Evolutionary conservation across 1,139 yeast species (phyloP).

Genomic region (Arxiozyma telluris): DNA sequence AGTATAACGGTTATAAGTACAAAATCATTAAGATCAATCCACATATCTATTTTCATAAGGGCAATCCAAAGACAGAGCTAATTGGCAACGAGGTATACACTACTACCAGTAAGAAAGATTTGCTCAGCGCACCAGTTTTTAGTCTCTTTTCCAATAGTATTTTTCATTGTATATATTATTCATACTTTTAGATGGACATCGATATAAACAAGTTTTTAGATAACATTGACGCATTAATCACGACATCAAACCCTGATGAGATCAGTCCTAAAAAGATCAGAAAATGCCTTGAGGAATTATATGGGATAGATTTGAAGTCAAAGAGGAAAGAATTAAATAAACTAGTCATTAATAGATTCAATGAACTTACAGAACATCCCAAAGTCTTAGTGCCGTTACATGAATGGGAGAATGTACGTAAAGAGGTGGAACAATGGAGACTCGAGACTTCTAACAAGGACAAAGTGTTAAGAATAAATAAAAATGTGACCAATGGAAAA

Average conservation of each 20-base stretch:
- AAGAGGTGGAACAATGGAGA: slow-evolving; percentile 7
- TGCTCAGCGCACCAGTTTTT: neutral
- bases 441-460: slow-evolving; percentile 7
- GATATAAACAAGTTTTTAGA: slow-evolving; percentile 39
- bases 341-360: slow-evolving; percentile 52
- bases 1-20: neutral
- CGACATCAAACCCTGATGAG: slow-evolving; percentile 64
- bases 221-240: slow-evolving; percentile 66
- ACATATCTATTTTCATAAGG: no score
- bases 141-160: neutral
- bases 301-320: slow-evolving; percentile 45
- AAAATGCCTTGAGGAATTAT: slow-evolving; percentile 59
- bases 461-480: slow-evolving; percentile 26
- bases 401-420: slow-evolving; percentile 14
- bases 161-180: no score
- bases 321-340: slow-evolving; percentile 54
- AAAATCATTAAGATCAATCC: no score
- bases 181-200: neutral
- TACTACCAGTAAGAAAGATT: neutral
- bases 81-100: no score
- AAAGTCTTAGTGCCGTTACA: slow-evolving; percentile 22
- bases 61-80: neutral
- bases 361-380: slow-evolving; percentile 34
- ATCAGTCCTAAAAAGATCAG: slow-evolving; percentile 67
- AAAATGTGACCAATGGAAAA: slow-evolving; percentile 1